Conservation (phyloP, 345 rosid species). For the Citrus sp. region DNA sequence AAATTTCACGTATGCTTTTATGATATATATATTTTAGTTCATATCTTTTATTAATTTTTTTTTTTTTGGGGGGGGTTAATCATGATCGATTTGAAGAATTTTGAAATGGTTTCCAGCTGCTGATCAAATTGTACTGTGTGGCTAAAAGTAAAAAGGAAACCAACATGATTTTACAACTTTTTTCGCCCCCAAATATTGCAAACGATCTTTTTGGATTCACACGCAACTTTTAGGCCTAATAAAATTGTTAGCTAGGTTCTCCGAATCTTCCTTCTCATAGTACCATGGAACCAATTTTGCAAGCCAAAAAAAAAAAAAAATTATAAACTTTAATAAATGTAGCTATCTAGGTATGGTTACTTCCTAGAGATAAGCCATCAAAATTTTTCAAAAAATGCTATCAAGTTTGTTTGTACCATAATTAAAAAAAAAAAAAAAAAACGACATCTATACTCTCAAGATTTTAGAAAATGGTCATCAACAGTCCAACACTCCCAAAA, state of each 20-base stretch:
- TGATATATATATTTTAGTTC: neutral
- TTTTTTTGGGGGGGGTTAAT: neutral
- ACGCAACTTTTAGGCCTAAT: neutral
- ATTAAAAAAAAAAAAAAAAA: too few species aligned
- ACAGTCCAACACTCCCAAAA: fast-evolving
- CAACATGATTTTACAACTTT: neutral
- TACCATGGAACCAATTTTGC: neutral
- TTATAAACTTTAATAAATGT: too few species aligned
- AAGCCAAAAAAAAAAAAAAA: too few species aligned
- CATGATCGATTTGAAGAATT: neutral
- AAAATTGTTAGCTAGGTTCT: neutral
- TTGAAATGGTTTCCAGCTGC: neutral
- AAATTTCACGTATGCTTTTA: too few species aligned
- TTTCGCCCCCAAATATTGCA: neutral
- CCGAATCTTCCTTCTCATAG: neutral
- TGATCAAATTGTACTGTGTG: neutral
- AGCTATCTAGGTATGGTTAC: too few species aligned
- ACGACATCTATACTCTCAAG: fast-evolving
- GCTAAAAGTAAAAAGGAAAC: neutral
- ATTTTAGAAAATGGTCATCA: fast-evolving
- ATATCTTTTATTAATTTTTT: neutral
- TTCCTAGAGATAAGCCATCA: too few species aligned
- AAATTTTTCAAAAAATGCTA: too few species aligned
- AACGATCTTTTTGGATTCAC: neutral
- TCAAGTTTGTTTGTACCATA: too few species aligned